Percentiles rank a stretch among this genome's conserved stretches.
Evolutionary conservation across 495 filamentous ascomycete genomes (phyloP).

Genomic region (Evernia prunastri): DNA sequence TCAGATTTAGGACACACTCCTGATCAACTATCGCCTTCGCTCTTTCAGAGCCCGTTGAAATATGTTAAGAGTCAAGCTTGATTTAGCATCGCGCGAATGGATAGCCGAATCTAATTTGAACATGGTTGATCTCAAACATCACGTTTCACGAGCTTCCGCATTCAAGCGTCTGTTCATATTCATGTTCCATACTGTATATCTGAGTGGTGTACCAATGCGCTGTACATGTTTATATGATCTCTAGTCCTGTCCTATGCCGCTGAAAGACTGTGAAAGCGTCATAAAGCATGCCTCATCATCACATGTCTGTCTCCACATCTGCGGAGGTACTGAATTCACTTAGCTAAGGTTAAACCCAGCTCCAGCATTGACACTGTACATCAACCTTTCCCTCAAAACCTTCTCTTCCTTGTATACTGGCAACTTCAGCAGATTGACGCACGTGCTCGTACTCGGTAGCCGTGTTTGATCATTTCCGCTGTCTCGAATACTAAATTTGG

Average conservation of each 20-base stretch:
- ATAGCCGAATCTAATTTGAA: not conserved
- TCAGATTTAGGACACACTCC: too few relatives aligned
- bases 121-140: not conserved
- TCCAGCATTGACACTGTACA: slow-evolving; percentile 86
- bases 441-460: slow-evolving; percentile 92
- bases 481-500: slow-evolving; percentile 85
- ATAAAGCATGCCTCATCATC: not conserved
- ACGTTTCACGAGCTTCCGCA: not conserved
- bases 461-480: slow-evolving; percentile 66
- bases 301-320: not conserved
- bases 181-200: too few relatives aligned
- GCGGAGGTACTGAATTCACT: not conserved
- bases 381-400: slow-evolving; percentile 64
- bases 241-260: slow-evolving; percentile 10
- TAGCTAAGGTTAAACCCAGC: slow-evolving; percentile 81
- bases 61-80: too few relatives aligned
- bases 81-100: too few relatives aligned
- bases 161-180: not conserved
- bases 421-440: slow-evolving; percentile 91
- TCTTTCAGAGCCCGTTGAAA: too few relatives aligned
- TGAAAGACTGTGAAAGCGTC: slow-evolving; percentile 2
- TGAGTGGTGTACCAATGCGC: not conserved
- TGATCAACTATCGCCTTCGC: too few relatives aligned
- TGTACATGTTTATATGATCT: not conserved
- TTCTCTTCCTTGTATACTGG: slow-evolving; percentile 65